phyloP scores from a whole-genome alignment of 768 basidiomycete species.

The Kwoniella sp. region DNA sequence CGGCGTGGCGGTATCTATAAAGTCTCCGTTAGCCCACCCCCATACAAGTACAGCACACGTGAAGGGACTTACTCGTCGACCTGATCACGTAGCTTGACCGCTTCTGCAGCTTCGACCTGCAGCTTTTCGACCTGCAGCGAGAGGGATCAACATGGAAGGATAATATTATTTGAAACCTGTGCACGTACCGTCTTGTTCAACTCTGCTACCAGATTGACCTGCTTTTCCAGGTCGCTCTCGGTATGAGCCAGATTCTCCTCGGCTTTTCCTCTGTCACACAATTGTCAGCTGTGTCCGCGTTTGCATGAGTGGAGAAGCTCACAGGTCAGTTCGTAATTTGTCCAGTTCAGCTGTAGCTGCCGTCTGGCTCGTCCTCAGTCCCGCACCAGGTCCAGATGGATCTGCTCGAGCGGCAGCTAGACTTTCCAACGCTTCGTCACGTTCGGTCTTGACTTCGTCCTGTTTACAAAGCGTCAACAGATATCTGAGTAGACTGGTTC shows the following conservation, averaged over 20 bases:
- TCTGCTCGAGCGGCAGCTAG: conserved; percentile 66
- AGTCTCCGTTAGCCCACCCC: not conserved
- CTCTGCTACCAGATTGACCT: conserved; percentile 68
- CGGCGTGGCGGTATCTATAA: conserved; percentile 81
- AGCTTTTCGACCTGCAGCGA: conserved; percentile 68
- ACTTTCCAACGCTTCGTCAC: conserved; percentile 70
- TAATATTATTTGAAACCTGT: not conserved
- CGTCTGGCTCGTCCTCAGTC: conserved; percentile 70
- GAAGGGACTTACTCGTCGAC: conserved; percentile 77
- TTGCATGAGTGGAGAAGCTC: conserved; percentile 57
- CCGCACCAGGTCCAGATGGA: conserved; percentile 58
- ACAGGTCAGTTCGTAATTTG: conserved; percentile 79
- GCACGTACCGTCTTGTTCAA: conserved; percentile 66
- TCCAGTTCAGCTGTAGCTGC: conserved; percentile 80
- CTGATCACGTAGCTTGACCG: conserved; percentile 81
- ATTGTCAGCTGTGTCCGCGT: not conserved
- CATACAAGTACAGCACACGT: not conserved
- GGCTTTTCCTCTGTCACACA: conserved; percentile 73
- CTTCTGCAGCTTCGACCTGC: conserved; percentile 74
- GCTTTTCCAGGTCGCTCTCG: conserved; percentile 81
- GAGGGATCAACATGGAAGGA: conserved; percentile 3
- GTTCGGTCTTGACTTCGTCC: conserved; percentile 77
- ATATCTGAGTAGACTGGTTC: no score
- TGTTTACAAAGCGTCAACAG: conserved; percentile 16
- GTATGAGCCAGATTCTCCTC: conserved; percentile 85